Percentiles rank a stretch among this genome's conserved stretches.
These are phyloP conservation scores for Linnemannia elongata DNA, from an alignment of 192 early-diverging fungal species.

Conservation along the genomic window DNA sequence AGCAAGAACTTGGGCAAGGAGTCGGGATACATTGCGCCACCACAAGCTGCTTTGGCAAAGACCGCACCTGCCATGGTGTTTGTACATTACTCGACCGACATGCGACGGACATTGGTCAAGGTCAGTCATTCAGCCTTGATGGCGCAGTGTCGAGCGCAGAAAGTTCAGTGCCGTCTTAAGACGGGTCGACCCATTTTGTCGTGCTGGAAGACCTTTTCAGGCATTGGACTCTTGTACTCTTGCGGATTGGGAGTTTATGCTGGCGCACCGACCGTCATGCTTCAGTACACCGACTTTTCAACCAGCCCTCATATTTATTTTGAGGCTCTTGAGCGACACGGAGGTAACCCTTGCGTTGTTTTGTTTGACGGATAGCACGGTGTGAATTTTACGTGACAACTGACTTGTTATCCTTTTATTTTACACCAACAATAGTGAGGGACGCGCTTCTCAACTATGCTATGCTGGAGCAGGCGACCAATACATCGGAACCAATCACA, in stretches of 20 bases:
- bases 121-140: slow-evolving; percentile 70
- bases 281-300: slow-evolving; percentile 74
- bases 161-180: slow-evolving; percentile 69
- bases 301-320: slow-evolving; percentile 76
- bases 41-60: slow-evolving; percentile 22
- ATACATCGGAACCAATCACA: slow-evolving; percentile 24
- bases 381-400: neutral
- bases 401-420: neutral
- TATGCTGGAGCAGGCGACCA: slow-evolving; percentile 49
- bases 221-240: slow-evolving; percentile 59
- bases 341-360: slow-evolving; percentile 56
- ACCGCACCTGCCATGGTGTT: slow-evolving; percentile 70
- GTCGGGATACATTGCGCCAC: slow-evolving; percentile 59
- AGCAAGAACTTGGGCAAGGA: slow-evolving; percentile 71
- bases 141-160: slow-evolving; percentile 74
- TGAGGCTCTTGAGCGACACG: slow-evolving; percentile 78
- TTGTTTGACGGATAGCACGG: neutral
- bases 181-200: slow-evolving; percentile 60
- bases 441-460: slow-evolving; percentile 45
- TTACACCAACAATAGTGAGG: slow-evolving; percentile 5
- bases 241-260: slow-evolving; percentile 57
- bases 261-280: slow-evolving; percentile 69
- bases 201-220: slow-evolving; percentile 52
- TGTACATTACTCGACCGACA: slow-evolving; percentile 66
- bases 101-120: slow-evolving; percentile 56